Evolutionary conservation across 148 eudicot species (phyloP), one percentile per base, ranked within the genome.

Genomic region (Rhododendron mucronatum): DNA sequence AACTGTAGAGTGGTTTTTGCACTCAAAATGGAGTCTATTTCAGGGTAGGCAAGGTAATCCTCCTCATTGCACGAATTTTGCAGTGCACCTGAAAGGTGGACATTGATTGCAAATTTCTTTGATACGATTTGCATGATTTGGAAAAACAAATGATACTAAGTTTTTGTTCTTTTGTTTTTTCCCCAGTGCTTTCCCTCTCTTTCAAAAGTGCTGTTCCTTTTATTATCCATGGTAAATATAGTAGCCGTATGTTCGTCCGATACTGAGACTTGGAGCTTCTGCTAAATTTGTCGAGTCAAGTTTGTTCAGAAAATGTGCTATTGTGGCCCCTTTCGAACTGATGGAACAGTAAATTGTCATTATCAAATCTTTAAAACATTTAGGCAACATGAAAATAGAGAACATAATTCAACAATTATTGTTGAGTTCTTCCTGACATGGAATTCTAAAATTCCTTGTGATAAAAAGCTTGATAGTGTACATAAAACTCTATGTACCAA

Each of bases 61-160:
- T 35, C 73, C 33, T 61, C 51, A 63, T 23, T 65, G 48, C 47
- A 59, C 53, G 53, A 82, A 82, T n/a, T 61, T 37, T 23, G 51
- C 53, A 61, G 28, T 37, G 47, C 69, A 35, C 84, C 71, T 82
- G 73, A 23, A 82, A 82, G 3, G n/a, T 63, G 83, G 57, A 80
- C 65, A 28, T 50, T 50, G 82, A 50, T 79, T 30, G 57, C 10
- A 28, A 79, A 47, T 79, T 79, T 48, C 59, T 79, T 6, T 21
- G 9, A 26, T 20, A 45, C 1, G 35, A 44, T 45, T 78, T 15
- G 4, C n/a, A 26, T 69, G 76, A 76, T 76, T 18, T 16, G 80
- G 48, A 76, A 37, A 78, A 78, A 8, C 28, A 9, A 78, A 81
- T 33, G 26, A 81, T 16, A 55, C 28, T 30, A 81, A 9, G 21